Percentiles rank a stretch among this genome's conserved stretches.
Evolutionary conservation across 805 yeast genomes (phyloP).

Genomic region (Lachancea nothofagi): DNA sequence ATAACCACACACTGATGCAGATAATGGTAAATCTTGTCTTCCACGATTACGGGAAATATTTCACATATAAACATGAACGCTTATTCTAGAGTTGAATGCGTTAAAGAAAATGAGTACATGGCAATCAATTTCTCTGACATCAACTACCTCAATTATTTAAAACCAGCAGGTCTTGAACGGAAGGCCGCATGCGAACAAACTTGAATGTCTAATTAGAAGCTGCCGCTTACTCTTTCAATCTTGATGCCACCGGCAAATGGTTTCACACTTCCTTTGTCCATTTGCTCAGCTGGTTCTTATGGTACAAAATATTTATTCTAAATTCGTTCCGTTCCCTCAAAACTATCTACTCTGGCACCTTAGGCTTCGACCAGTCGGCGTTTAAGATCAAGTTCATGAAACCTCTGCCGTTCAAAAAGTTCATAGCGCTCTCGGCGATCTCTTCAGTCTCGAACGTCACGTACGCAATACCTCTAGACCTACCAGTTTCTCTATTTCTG

Average conservation of each 20-base stretch:
- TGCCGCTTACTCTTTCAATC: background rate
- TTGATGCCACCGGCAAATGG: background rate
- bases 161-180: too few relatives aligned
- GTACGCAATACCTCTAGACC: constrained; percentile 93
- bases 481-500: constrained; percentile 88
- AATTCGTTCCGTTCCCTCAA: background rate
- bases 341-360: constrained; percentile 10
- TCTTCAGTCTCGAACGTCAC: constrained; percentile 68
- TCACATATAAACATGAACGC: too few relatives aligned
- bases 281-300: background rate
- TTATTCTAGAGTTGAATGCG: too few relatives aligned
- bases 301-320: constrained; percentile 6
- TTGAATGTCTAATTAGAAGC: too few relatives aligned
- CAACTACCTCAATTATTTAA: too few relatives aligned
- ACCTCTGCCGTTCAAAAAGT: constrained; percentile 81
- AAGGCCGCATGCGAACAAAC: too few relatives aligned
- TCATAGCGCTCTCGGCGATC: constrained; percentile 73
- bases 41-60: too few relatives aligned
- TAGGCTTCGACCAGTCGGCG: constrained; percentile 55
- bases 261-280: background rate
- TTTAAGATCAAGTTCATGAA: constrained; percentile 79
- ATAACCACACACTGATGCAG: too few relatives aligned
- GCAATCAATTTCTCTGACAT: too few relatives aligned
- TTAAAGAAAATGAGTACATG: too few relatives aligned
- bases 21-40: too few relatives aligned